Base-by-base conservation (phyloP, 352 stramenopile species). In the Pythium rhizo-oryzae region DNA sequence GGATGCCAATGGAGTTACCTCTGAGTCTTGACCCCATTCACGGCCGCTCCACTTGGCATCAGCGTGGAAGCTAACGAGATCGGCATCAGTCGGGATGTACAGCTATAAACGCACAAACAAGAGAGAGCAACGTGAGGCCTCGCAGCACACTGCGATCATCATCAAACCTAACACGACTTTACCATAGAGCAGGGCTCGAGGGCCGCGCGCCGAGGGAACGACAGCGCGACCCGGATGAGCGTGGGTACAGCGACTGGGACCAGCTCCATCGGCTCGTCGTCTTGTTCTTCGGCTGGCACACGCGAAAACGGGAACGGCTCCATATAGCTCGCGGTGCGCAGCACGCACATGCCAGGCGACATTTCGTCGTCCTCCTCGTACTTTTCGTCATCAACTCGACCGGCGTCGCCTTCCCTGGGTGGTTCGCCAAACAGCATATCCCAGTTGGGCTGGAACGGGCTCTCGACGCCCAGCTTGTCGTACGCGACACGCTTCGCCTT, bases 401-500 rank as follows among this genome's bases (percentile, higher is more conserved):
- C 43, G 19, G 15, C 28, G 8, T 16, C 46, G 30, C 67, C 63
- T 30, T 28, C 19, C 23, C 0, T 25, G 23, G 41, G 21, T 5
- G 21, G 49, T 0, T 44, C 16, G 24, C 51, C 25, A 16, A 92
- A 93, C 1, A 95, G 67, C 5, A 69, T 24, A 12, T 73, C 61
- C 85, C 85, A 95, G 44, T 74, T 67, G 11, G 87, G 87, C 58
- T 86, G 75, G 60, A 91, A 93, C 0, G 87, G 84, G 19, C 75
- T 87, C 13, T 67, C 46, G 1, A 92, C 78, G 16, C 79, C 72
- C 12, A 83, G 73, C n/a, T 92, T 91, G 4, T 78, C 75, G 62
- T 77, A 92, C 52, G 81, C 69, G 16, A 91, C 70, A 6, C 84
- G 84, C 70, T 94, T 94, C 1, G 79, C 67, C 55, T 90, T 94